These are phyloP conservation scores for Lepidopterella palustris DNA, from an alignment of 495 filamentous ascomycete genomes.

Conservation along the genomic window DNA sequence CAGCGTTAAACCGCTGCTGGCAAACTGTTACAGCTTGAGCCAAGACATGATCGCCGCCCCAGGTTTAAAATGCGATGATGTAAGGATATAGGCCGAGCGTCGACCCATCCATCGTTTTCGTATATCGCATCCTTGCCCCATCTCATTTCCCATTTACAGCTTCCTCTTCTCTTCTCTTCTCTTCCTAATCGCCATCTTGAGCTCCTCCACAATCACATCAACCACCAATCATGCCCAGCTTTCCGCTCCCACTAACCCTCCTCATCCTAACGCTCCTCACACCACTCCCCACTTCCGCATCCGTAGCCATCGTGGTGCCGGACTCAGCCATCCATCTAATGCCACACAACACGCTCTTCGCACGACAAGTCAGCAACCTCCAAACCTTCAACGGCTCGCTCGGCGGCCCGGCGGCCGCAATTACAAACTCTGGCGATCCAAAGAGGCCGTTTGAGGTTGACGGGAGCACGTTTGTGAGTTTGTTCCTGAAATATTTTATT, in stretches of 20 bases:
- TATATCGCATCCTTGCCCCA: no score
- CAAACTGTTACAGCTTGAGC: no score
- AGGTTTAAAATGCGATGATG: no score
- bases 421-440: slow-evolving; percentile 38
- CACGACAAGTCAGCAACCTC: slow-evolving; percentile 39
- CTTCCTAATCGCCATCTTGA: no score
- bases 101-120: no score
- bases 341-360: slow-evolving; percentile 23
- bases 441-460: slow-evolving; percentile 50
- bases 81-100: no score
- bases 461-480: slow-evolving; percentile 49
- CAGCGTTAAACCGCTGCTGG: no score
- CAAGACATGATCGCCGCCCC: no score
- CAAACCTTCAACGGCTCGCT: slow-evolving; percentile 53
- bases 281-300: slow-evolving; percentile 5
- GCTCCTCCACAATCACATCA: background rate
- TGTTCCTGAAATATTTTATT: no score
- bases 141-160: no score
- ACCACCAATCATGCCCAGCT: background rate
- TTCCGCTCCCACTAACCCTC: slow-evolving; percentile 1
- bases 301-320: slow-evolving; percentile 6
- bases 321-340: slow-evolving; percentile 11
- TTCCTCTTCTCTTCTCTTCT: no score
- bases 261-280: slow-evolving; percentile 7
- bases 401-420: slow-evolving; percentile 48